Evolutionary conservation across 805 yeast species (phyloP), one percentile per base, ranked within the genome.

Genomic region (Zygotorulaspora danielsina): DNA sequence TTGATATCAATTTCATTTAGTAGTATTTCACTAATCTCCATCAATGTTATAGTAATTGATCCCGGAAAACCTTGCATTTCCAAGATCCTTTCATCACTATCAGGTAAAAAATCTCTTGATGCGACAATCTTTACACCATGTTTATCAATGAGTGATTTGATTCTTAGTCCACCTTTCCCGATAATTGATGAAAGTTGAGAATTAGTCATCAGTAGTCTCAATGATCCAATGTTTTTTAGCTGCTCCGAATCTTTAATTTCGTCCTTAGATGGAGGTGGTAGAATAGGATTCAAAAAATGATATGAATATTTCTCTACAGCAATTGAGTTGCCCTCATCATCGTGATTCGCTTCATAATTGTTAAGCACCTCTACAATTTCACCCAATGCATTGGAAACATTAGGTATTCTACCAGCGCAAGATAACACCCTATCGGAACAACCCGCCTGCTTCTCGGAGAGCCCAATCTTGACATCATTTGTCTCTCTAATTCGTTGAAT

Each of bases 121-220:
- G 95, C 95, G 39, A 85, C 87, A 76, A 88, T 83, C 57, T 83
- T 81, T 37, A 88, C 86, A 39, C 73, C 68, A 59, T 69, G 80
- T 21, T 65, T 66, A 44, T 78, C 81, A 38, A 57, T 55, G 44
- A 87, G 75, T 28, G 81, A 72, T 66, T 85, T 87, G 57, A 88
- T 88, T 57, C 88, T 74, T 9, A 71, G 66, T 38, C 96, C 96
- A 45, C 76, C 84, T 42, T 83, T 78, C 37, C 96, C 96, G 57
- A 88, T 87, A 32, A 88, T 74, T 6, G 94, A 79, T 27, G 96
- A 95, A 78, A 87, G 79, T 59, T 86, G 95, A 36, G 80, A 72
- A 62, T 87, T 86, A 28, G 96, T 87, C 43, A 87, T 72, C 46
- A 88, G 68, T 32, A 88, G 68, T 55, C 96, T 73, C 53, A 87